A percentile compares a stretch with the other conserved stretches of the same genome.
Evolutionary conservation across 2,329 filamentous ascomycete genomes (phyloP).

Genomic region (Dactylellina parvicollis): DNA sequence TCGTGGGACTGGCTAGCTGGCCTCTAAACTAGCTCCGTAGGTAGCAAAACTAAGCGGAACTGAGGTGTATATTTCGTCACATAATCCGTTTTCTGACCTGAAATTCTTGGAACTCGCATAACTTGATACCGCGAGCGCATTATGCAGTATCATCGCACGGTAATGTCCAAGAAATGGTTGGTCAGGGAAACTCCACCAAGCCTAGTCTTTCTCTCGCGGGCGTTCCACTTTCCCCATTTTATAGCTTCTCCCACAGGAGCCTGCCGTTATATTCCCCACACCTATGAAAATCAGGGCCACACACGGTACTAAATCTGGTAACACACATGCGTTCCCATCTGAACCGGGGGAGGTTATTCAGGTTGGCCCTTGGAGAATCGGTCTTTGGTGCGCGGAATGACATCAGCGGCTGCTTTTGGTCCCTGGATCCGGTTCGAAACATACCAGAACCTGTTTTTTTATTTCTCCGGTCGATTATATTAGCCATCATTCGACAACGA

Average conservation of each 20-base stretch:
- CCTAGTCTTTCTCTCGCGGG: not conserved
- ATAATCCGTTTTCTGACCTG: not conserved
- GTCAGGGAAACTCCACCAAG: not conserved
- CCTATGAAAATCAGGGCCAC: not conserved
- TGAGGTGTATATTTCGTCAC: slow-evolving; percentile 30
- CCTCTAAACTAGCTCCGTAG: slow-evolving; percentile 1
- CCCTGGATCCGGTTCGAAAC: slow-evolving; percentile 19
- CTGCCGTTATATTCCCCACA: slow-evolving; percentile 26
- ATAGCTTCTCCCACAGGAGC: not conserved
- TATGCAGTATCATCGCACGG: slow-evolving; percentile 3
- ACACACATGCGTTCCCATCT: slow-evolving; percentile 21
- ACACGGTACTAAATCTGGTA: slow-evolving; percentile 35
- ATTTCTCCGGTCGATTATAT: slow-evolving; percentile 22
- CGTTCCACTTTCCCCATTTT: slow-evolving; percentile 23
- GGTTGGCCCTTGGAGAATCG: not conserved
- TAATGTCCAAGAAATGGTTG: slow-evolving; percentile 2
- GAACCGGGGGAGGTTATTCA: too few species aligned
- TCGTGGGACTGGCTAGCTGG: not conserved
- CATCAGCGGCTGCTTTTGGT: slow-evolving; percentile 32
- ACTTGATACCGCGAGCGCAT: not conserved
- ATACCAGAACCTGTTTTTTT: slow-evolving; percentile 26
- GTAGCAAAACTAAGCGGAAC: slow-evolving; percentile 10
- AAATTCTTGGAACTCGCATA: slow-evolving; percentile 22
- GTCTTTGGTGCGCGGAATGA: slow-evolving; percentile 36
- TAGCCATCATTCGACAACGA: not conserved